A percentile compares a stretch with the other conserved stretches of the same genome.
Evolutionary conservation across 176 grass and related monocot genomes (phyloP).

Genomic region (Rhynchospora tenuis): DNA sequence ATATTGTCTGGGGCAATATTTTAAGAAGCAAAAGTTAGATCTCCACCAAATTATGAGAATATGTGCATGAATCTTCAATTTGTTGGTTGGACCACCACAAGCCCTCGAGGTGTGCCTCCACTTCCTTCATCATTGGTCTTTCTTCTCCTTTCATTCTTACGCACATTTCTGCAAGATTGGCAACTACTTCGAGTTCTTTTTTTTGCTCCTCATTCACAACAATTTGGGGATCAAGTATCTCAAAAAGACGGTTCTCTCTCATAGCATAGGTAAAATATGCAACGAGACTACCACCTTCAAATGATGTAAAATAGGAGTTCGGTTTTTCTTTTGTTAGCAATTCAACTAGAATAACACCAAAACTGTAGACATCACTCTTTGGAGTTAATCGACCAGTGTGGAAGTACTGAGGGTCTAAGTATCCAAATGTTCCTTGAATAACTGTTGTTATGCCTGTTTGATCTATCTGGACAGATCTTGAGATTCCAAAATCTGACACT

Average conservation of each 20-base stretch:
- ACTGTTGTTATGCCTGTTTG: constrained; percentile 26
- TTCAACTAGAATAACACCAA: constrained; percentile 30
- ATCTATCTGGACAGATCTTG: constrained; percentile 17
- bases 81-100: background rate
- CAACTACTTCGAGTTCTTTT: background rate
- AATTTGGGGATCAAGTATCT: constrained; percentile 21
- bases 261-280: background rate
- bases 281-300: background rate
- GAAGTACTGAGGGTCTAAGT: constrained; percentile 44
- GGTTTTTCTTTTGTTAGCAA: constrained; percentile 19
- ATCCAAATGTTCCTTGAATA: constrained; percentile 46
- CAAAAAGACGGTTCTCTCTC: constrained; percentile 23
- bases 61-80: too few relatives aligned
- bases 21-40: too few relatives aligned
- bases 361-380: constrained; percentile 37
- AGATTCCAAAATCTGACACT: constrained; percentile 40
- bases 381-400: constrained; percentile 20
- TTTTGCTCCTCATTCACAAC: background rate
- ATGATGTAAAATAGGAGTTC: too few relatives aligned
- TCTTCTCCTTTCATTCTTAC: constrained; percentile 13
- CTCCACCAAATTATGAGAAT: too few relatives aligned
- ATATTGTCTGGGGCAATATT: too few relatives aligned
- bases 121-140: constrained; percentile 29
- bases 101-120: constrained; percentile 23
- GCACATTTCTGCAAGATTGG: constrained; percentile 22